A percentile compares a stretch with the other conserved stretches of the same genome.
phyloP scores from a whole-genome alignment of 2,329 filamentous ascomycete species.

The Trichophyton mentagrophytes region DNA sequence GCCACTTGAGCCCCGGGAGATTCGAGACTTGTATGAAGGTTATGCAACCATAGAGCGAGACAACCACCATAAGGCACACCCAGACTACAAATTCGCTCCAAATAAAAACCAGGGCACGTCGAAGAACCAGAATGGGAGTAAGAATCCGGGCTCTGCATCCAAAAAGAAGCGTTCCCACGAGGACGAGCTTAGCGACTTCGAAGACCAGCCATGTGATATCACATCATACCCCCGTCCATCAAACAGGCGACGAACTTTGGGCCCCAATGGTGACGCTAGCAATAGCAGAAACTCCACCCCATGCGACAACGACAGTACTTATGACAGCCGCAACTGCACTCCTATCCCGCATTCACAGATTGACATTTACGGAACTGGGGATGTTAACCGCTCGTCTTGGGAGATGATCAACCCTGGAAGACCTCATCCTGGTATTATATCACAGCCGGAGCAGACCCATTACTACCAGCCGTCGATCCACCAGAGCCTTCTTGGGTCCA shows the following conservation, averaged over 20 bases:
- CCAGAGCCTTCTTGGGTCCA: conserved; percentile 25
- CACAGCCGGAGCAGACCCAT: conserved; percentile 34
- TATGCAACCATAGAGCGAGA: conserved; percentile 68
- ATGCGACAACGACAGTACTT: conserved; percentile 17
- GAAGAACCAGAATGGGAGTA: background rate
- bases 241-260: conserved; percentile 16
- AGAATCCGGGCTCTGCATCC: conserved; percentile 12
- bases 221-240: conserved; percentile 13
- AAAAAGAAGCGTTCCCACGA: conserved; percentile 38
- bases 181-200: conserved; percentile 30
- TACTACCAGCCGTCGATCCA: conserved; percentile 41
- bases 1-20: conserved; percentile 60
- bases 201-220: conserved; percentile 17
- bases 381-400: conserved; percentile 36
- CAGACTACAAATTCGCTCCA: conserved; percentile 87
- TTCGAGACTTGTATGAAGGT: conserved; percentile 63
- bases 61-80: conserved; percentile 76
- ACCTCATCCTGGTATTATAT: conserved; percentile 36
- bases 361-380: conserved; percentile 10
- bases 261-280: conserved; percentile 20
- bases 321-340: conserved; percentile 12
- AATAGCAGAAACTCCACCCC: conserved; percentile 26
- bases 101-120: conserved; percentile 46
- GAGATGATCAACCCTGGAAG: conserved; percentile 40
- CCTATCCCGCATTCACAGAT: conserved; percentile 8